phyloP scores from a whole-genome alignment of 2,329 filamentous ascomycete genomes.

The Xylaria sp. region DNA sequence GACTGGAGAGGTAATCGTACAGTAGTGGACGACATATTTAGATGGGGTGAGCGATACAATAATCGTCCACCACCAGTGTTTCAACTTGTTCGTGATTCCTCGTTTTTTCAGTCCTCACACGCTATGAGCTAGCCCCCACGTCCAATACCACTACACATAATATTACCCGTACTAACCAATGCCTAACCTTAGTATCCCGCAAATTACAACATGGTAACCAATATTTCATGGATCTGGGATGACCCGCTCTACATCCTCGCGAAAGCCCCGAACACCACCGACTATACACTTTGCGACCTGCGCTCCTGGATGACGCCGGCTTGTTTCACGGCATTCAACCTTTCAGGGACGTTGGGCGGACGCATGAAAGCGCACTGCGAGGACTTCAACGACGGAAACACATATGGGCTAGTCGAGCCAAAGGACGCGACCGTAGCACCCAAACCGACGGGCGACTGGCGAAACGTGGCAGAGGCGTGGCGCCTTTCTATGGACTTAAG shows the following conservation, averaged over 20 bases:
- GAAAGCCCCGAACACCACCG: conserved; percentile 45
- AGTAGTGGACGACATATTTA: conserved; percentile 72
- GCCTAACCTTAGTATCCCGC: conserved; percentile 53
- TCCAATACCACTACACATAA: not conserved
- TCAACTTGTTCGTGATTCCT: conserved; percentile 46
- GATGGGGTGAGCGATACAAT: conserved; percentile 61
- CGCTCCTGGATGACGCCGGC: conserved; percentile 66
- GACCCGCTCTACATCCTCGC: conserved; percentile 71
- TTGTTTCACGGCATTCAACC: conserved; percentile 68
- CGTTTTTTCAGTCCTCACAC: not conserved
- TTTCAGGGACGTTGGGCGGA: conserved; percentile 63
- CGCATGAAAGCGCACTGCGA: conserved; percentile 67
- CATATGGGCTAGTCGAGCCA: conserved; percentile 58
- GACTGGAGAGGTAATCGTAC: conserved; percentile 62
- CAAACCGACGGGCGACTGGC: conserved; percentile 55
- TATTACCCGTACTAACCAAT: not conserved
- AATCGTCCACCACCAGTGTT: conserved; percentile 60
- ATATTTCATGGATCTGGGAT: conserved; percentile 50
- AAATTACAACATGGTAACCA: conserved; percentile 70
- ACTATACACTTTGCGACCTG: conserved; percentile 72
- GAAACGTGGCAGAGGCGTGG: conserved; percentile 61
- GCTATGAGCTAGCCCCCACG: not conserved
- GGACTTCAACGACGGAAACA: conserved; percentile 56
- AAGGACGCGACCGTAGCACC: conserved; percentile 41
- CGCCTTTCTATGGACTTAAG: conserved; percentile 59